These are phyloP conservation scores for Pinus albicaulis DNA, from an alignment of 75 land plant genomes.

Conservation along the genomic window DNA sequence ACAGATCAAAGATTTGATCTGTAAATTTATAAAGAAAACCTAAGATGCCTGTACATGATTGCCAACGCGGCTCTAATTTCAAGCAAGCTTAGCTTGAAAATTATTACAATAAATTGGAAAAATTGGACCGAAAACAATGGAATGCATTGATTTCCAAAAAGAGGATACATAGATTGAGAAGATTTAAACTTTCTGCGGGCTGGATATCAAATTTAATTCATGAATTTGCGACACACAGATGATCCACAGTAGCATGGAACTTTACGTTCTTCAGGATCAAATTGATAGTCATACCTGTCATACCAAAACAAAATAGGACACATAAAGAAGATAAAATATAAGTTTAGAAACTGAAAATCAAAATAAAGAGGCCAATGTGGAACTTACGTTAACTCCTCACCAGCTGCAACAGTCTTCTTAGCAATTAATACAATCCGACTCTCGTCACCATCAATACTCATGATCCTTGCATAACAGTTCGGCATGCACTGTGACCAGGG, in stretches of 20 bases:
- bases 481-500: constrained; percentile 72
- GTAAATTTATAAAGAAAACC: constrained; percentile 4
- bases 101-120: constrained; percentile 11
- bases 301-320: constrained; percentile 26
- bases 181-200: neutral
- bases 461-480: constrained; percentile 91
- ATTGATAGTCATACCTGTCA: constrained; percentile 58
- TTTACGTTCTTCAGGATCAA: constrained; percentile 54
- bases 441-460: constrained; percentile 73
- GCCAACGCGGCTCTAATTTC: constrained; percentile 6
- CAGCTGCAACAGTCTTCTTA: constrained; percentile 66
- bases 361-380: constrained; percentile 3
- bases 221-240: constrained; percentile 44
- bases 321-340: constrained; percentile 7
- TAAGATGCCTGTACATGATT: constrained; percentile 1
- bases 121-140: constrained; percentile 5
- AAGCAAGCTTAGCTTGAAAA: constrained; percentile 6
- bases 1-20: neutral
- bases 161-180: neutral
- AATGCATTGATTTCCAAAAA: neutral
- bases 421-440: constrained; percentile 91
- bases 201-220: constrained; percentile 23
- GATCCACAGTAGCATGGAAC: constrained; percentile 58
- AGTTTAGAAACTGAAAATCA: neutral
- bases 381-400: constrained; percentile 84